These are phyloP conservation scores for Trichoderma sp. DNA, from an alignment of 2,329 filamentous ascomycete genomes.

Conservation along the genomic window DNA sequence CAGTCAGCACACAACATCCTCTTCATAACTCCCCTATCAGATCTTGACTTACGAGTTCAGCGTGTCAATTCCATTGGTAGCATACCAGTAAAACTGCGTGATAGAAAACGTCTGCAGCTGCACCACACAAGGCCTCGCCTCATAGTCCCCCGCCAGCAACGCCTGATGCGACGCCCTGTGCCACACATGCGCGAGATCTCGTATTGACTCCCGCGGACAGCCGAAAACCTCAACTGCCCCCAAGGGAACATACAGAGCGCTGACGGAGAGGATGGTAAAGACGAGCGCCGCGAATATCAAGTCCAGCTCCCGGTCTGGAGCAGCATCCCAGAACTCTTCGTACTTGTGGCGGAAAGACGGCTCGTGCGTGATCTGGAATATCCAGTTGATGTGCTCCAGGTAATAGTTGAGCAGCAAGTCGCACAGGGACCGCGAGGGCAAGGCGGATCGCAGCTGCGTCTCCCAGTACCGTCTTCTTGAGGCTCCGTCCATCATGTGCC, in stretches of 20 bases:
- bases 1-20: not conserved
- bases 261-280: slow-evolving; percentile 37
- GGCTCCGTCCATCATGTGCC: slow-evolving; percentile 22
- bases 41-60: slow-evolving; percentile 37
- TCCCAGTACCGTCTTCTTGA: slow-evolving; percentile 27
- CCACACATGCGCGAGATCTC: slow-evolving; percentile 36
- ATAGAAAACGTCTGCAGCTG: slow-evolving; percentile 38
- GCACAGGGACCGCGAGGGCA: slow-evolving; percentile 32
- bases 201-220: slow-evolving; percentile 31
- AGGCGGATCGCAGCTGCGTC: slow-evolving; percentile 28
- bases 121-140: slow-evolving; percentile 35
- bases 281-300: slow-evolving; percentile 40
- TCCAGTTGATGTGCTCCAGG: slow-evolving; percentile 39
- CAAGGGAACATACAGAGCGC: slow-evolving; percentile 36
- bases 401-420: slow-evolving; percentile 38
- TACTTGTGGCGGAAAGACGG: slow-evolving; percentile 34
- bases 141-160: slow-evolving; percentile 36
- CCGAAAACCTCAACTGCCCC: slow-evolving; percentile 32
- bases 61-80: slow-evolving; percentile 38
- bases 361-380: slow-evolving; percentile 35
- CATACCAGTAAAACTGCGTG: slow-evolving; percentile 39
- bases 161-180: slow-evolving; percentile 38
- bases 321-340: slow-evolving; percentile 35
- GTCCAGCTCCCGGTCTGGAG: slow-evolving; percentile 33
- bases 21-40: not conserved